Base-by-base conservation (phyloP, 305 asterid species). In the Solanum hybrid region DNA sequence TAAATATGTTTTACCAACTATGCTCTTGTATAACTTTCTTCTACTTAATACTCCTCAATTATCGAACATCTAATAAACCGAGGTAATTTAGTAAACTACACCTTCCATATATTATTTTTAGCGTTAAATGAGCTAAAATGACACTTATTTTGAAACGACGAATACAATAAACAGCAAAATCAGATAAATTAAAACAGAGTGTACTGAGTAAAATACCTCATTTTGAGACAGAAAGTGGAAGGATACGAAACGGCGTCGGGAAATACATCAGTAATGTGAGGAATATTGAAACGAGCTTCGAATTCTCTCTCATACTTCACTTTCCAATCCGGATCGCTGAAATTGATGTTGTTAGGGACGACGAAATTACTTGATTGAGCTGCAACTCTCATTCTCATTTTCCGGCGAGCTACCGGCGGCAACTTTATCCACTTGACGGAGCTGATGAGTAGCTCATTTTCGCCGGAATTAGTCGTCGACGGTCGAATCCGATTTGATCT, bases 301-400 rank as follows among this genome's bases (percentile, higher is more conserved):
- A 96, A 95, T 31, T 96, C 97, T 78, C 89, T 80, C 94, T 93
- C 93, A 92, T 91, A 95, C 90, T 93, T 95, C 1, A 88, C 66
- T 93, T 94, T 96, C 98, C 98, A 96, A 82, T 94, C 94, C 22
- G 95, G 98, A 91, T 95, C 96, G 86, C 90, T 91, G 90, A 91
- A 94, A 89, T 96, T 93, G 89, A 95, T 90, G 51, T 77, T 72
- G 66, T 20, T 34, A 20, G 82, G 36, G 26, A 17, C 42, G 14
- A 17, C 82, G 11, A 3, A 11, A 4, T 77, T 77, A 20, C 82
- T 77, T 76, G 40, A 34, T 73, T 73, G 16, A 46, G 46, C 29
- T 77, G 13, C n/a, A 75, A 77, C 89, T 76, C 90, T 51, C 80
- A 78, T 77, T 81, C 60, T 79, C 84, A 91, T 36, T 66, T 26